Base-by-base conservation (phyloP, 108 stramenopile genomes). In the Discostella stelligeroides region DNA sequence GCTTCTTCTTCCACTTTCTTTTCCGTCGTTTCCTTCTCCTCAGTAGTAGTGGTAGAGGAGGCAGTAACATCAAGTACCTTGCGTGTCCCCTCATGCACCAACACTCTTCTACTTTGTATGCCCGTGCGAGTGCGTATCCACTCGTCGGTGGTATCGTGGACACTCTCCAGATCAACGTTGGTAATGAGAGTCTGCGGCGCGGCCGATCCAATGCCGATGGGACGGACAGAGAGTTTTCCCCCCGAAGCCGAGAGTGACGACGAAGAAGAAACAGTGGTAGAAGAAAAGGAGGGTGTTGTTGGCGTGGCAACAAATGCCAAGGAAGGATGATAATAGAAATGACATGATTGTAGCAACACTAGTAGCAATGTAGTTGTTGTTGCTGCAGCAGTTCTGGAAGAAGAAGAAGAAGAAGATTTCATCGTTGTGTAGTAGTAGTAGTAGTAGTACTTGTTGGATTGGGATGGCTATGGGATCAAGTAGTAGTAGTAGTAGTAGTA, bases 121-220 rank as follows among this genome's bases (percentile, higher is more conserved):
- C 98, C 98, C 11, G 98, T 98, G n/a, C 98, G 83, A 2, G 91
- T 86, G 1, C 66, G 68, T 57, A 98, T 98, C 98, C 98, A 98
- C 78, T 97, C 98, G 72, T 98, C 98, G 46, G 79, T 81, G 7
- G 98, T 98, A 56, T 98, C 98, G 38, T 97, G 92, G 9, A 98
- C 85, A 7, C 66, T 59, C 72, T 97, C 95, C 20, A 98, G 70
- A 59, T 96, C 98, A 11, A 60, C 46, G 67, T 98, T 98, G 60
- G 94, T 89, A 15, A 98, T 72, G 42, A 86, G 60, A 9, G 85
- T 95, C 12, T 57, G 43, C 8, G 96, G 95, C 13, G 86, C 69
- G 27, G 87, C 73, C 53, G 85, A 85, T 8, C 97, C 95, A 50
- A 92, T 91, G 65, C 95, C 95, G 68, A 96, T 90, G 62, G 88